Percentiles rank a stretch among this genome's conserved stretches.
Evolutionary conservation across 306 rosid species (phyloP).

Genomic region (Parietaria judaica): DNA sequence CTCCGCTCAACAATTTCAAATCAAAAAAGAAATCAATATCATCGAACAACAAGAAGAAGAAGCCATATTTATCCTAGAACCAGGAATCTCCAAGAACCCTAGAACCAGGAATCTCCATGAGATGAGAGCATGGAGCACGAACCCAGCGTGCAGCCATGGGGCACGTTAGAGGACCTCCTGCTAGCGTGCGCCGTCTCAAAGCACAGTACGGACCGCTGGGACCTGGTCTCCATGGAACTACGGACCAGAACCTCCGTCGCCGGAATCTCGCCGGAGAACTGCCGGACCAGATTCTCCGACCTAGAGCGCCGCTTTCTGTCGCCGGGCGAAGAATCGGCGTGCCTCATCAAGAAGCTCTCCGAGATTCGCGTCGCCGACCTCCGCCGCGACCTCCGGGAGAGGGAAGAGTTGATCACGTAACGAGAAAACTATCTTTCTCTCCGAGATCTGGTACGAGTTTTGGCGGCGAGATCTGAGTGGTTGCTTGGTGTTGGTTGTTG

Average conservation of each 20-base stretch:
- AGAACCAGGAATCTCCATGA: constrained; percentile 14
- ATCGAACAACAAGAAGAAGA: not conserved
- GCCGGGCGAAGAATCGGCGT: constrained; percentile 12
- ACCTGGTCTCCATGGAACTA: constrained; percentile 39
- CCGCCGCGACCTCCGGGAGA: constrained; percentile 41
- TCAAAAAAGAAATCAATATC: not conserved
- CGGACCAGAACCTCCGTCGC: constrained; percentile 21
- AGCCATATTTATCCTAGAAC: constrained; percentile 29
- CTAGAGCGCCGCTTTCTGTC: constrained; percentile 24
- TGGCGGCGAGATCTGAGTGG: constrained; percentile 23
- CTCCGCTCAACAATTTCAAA: no score
- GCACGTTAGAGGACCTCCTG: constrained; percentile 50
- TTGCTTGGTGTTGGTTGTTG: not conserved
- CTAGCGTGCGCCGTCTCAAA: constrained; percentile 46
- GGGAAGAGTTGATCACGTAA: constrained; percentile 48
- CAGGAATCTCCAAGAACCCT: constrained; percentile 28
- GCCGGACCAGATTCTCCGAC: constrained; percentile 27
- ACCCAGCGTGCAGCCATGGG: constrained; percentile 42
- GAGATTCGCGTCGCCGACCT: constrained; percentile 44
- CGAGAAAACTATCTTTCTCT: not conserved
- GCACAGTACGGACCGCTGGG: constrained; percentile 41
- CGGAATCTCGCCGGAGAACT: constrained; percentile 23
- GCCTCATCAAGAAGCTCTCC: constrained; percentile 33
- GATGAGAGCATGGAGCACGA: constrained; percentile 41
- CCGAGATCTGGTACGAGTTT: constrained; percentile 28